phyloP scores from a whole-genome alignment of 225 moss, liverwort and hornwort species.

The Marchantia paleacea region DNA sequence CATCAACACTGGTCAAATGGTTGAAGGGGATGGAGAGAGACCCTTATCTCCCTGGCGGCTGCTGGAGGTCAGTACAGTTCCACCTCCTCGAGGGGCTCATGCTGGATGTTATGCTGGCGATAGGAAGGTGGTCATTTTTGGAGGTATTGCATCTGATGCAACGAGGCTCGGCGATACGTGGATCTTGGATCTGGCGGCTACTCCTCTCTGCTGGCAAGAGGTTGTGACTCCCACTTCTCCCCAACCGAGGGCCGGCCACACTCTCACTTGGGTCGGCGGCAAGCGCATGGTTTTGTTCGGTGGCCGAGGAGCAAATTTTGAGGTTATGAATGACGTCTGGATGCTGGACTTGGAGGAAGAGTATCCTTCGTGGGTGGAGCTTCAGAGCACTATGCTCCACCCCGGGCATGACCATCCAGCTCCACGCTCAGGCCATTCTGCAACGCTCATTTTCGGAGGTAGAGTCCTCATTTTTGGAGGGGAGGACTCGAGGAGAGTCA shows the following conservation, averaged over 20 bases:
- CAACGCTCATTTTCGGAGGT: conserved; percentile 83
- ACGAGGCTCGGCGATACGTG: conserved; percentile 77
- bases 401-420: conserved; percentile 53
- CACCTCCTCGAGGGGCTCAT: conserved; percentile 80
- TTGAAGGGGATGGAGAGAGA: conserved; percentile 21
- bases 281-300: conserved; percentile 86
- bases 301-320: conserved; percentile 74
- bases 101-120: conserved; percentile 76
- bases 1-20: conserved; percentile 43
- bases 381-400: conserved; percentile 52
- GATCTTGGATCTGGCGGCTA: conserved; percentile 62
- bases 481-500: conserved; percentile 70
- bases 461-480: conserved; percentile 87
- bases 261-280: conserved; percentile 79
- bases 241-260: conserved; percentile 71
- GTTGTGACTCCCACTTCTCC: conserved; percentile 60
- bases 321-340: conserved; percentile 95
- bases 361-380: conserved; percentile 63
- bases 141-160: conserved; percentile 70
- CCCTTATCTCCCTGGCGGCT: conserved; percentile 56
- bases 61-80: conserved; percentile 56
- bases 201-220: conserved; percentile 56
- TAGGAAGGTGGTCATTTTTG: conserved; percentile 66
- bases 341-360: conserved; percentile 80
- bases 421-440: conserved; percentile 85